Evolutionary conservation across 176 grass and related monocot genomes (phyloP).

Genomic region (Carex parvula): DNA sequence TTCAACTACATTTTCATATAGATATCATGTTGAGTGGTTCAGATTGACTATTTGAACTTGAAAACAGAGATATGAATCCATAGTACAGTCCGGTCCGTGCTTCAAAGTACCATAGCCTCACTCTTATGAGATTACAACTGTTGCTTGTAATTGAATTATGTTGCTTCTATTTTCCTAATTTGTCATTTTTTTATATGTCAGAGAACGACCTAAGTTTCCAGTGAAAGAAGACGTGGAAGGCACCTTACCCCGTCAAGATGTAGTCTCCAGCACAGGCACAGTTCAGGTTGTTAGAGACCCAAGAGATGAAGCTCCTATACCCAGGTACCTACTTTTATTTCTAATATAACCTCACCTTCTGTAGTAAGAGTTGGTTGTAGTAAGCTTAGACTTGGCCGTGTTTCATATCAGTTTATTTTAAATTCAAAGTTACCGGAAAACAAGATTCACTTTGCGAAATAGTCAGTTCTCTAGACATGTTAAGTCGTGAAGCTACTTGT

Average conservation of each 20-base stretch:
- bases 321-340: conserved; percentile 38
- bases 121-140: neutral
- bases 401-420: neutral
- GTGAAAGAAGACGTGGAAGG: conserved; percentile 48
- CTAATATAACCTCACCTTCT: neutral
- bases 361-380: neutral
- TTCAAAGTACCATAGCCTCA: no score
- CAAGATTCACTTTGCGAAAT: neutral
- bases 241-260: conserved; percentile 43
- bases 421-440: neutral
- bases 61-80: no score
- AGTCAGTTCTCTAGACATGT: neutral
- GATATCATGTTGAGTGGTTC: no score
- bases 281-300: conserved; percentile 52
- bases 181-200: conserved; percentile 30
- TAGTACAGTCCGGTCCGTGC: no score
- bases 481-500: neutral
- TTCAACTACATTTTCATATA: no score
- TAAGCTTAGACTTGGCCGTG: neutral
- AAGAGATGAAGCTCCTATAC: conserved; percentile 39
- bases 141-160: conserved; percentile 15
- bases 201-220: conserved; percentile 76
- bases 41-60: no score
- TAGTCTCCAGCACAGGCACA: conserved; percentile 60
- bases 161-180: conserved; percentile 26